Evolutionary conservation across 768 basidiomycete species (phyloP).

Genomic region (Rhodosporidiobolus odoratus): DNA sequence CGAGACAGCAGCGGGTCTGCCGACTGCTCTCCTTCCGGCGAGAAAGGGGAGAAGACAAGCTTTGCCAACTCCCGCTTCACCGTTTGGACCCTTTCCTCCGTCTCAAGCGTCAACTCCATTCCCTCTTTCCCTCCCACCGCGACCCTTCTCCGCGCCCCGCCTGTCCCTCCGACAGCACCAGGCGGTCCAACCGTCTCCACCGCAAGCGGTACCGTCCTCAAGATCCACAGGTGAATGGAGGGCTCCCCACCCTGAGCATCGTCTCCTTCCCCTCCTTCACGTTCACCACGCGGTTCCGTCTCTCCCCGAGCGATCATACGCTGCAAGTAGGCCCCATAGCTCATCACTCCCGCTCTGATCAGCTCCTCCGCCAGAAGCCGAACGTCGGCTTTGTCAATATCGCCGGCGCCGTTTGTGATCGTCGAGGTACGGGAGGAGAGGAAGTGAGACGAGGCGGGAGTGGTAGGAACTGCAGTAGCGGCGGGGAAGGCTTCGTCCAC

Average conservation of each 20-base stretch:
- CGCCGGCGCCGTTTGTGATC: background rate
- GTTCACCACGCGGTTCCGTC: slow-evolving; percentile 32
- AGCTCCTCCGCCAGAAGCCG: slow-evolving; percentile 27
- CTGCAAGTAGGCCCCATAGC: slow-evolving; percentile 33
- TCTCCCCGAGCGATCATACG: slow-evolving; percentile 38
- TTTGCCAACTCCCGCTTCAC: background rate
- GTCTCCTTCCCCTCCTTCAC: background rate
- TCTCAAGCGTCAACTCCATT: background rate
- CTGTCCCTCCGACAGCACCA: background rate
- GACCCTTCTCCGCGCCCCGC: background rate
- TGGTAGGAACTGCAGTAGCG: background rate
- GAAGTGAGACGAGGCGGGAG: background rate
- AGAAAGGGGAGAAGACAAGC: background rate
- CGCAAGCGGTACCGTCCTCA: slow-evolving; percentile 9
- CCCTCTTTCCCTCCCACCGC: background rate
- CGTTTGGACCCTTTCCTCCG: background rate
- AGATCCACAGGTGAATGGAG: slow-evolving; percentile 24
- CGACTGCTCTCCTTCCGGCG: background rate
- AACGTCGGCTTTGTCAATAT: background rate
- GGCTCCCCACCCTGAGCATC: background rate
- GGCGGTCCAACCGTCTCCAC: background rate
- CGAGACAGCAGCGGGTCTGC: background rate
- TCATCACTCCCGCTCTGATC: slow-evolving; percentile 21
- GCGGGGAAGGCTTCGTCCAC: slow-evolving; percentile 20
- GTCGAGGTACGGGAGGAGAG: background rate